Conservation (phyloP, 2,329 filamentous ascomycete species). For the Dissoconium aciculare region DNA sequence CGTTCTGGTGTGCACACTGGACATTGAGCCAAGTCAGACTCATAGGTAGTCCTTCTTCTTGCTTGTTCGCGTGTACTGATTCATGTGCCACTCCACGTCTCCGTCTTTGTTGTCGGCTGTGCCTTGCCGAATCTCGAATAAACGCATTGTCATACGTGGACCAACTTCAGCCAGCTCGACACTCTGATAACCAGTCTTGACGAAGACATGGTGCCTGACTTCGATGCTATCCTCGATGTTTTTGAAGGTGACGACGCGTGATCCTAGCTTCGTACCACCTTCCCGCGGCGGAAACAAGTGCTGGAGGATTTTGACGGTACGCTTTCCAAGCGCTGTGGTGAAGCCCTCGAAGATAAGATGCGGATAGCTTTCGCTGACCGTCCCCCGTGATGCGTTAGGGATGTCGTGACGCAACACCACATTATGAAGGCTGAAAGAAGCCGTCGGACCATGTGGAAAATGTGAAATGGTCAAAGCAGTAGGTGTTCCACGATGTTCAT, state of each 20-base stretch:
- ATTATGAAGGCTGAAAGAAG: constrained; percentile 79
- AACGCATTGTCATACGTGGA: constrained; percentile 90
- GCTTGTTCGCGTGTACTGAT: constrained; percentile 84
- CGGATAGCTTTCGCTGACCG: constrained; percentile 81
- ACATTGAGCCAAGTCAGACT: no score
- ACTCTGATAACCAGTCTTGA: constrained; percentile 77
- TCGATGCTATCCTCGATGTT: constrained; percentile 82
- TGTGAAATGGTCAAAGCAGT: constrained; percentile 80
- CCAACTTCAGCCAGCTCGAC: constrained; percentile 83
- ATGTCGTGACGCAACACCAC: constrained; percentile 88
- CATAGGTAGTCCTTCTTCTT: constrained; percentile 92
- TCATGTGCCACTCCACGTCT: constrained; percentile 91
- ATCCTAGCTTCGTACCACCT: constrained; percentile 65
- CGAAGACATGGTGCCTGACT: constrained; percentile 85
- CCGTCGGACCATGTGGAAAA: constrained; percentile 75
- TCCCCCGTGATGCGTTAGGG: constrained; percentile 71
- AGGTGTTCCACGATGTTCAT: constrained; percentile 85
- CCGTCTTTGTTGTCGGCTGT: constrained; percentile 90
- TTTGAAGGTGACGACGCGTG: constrained; percentile 80
- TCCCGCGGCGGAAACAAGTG: constrained; percentile 89
- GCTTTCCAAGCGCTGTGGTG: constrained; percentile 59
- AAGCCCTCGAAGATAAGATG: constrained; percentile 95
- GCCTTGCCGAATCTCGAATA: constrained; percentile 84
- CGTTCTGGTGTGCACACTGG: no score
- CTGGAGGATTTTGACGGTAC: constrained; percentile 80